Evolutionary conservation across 176 grass and related monocot genomes (phyloP).

Genomic region (Ensete glaucum): DNA sequence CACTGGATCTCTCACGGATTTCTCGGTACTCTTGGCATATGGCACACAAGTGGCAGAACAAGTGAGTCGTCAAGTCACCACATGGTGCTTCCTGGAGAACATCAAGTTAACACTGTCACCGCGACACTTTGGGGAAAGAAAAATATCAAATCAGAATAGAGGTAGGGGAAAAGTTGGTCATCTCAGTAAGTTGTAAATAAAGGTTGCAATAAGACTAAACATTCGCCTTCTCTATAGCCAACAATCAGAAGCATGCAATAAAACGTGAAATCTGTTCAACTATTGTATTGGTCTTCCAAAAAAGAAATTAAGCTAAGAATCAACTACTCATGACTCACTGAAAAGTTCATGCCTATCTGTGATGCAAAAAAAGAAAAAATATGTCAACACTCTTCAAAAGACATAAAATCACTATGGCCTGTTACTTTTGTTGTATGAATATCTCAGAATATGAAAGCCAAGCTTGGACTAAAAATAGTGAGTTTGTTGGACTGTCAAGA

Average conservation of each 20-base stretch:
- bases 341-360: not conserved
- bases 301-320: not conserved
- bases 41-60: constrained; percentile 88
- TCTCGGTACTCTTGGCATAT: constrained; percentile 92
- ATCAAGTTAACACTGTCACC: not conserved
- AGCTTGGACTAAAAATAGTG: no score
- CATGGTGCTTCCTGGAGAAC: constrained; percentile 72
- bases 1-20: constrained; percentile 55
- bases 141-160: not conserved
- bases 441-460: no score
- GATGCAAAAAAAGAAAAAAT: no score
- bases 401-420: no score
- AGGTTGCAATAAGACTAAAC: not conserved
- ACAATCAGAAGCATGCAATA: not conserved
- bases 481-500: no score
- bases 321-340: not conserved
- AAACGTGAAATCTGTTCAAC: not conserved
- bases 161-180: not conserved
- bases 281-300: no score
- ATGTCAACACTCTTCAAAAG: no score
- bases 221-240: not conserved
- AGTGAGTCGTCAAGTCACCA: constrained; percentile 69
- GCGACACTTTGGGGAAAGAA: not conserved
- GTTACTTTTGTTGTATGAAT: no score
- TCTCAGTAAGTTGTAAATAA: not conserved